Evolutionary conservation across 345 rosid species (phyloP).

Genomic region (Populus pruinosa): DNA sequence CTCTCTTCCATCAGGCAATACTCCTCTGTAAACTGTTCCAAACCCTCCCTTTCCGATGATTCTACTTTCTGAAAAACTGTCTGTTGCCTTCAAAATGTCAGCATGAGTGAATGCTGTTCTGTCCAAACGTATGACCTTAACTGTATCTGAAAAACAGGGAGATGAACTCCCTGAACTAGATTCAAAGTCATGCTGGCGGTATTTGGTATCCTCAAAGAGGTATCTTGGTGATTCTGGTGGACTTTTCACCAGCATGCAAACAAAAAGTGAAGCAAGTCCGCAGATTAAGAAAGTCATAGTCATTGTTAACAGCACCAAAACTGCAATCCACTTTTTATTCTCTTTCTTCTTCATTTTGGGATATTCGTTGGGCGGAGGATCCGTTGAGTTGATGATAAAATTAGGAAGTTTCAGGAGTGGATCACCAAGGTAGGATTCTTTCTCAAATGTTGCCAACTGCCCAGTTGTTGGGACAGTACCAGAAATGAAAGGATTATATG

Average conservation of each 20-base stretch:
- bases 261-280: slow-evolving; percentile 43
- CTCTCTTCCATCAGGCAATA: slow-evolving; percentile 74
- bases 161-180: slow-evolving; percentile 72
- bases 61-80: slow-evolving; percentile 66
- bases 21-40: slow-evolving; percentile 76
- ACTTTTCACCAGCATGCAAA: slow-evolving; percentile 38
- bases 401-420: slow-evolving; percentile 55
- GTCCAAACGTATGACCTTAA: slow-evolving; percentile 71
- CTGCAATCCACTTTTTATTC: slow-evolving; percentile 24
- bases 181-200: slow-evolving; percentile 39
- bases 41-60: slow-evolving; percentile 86
- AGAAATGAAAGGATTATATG: slow-evolving; percentile 66
- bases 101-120: slow-evolving; percentile 73
- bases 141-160: slow-evolving; percentile 65
- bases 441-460: slow-evolving; percentile 69
- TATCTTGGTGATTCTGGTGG: slow-evolving; percentile 36
- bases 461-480: slow-evolving; percentile 71
- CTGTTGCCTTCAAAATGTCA: slow-evolving; percentile 80
- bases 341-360: slow-evolving; percentile 15
- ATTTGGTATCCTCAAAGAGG: slow-evolving; percentile 50
- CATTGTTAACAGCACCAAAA: slow-evolving; percentile 41
- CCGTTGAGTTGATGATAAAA: slow-evolving; percentile 37
- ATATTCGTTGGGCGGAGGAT: not conserved
- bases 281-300: slow-evolving; percentile 34
- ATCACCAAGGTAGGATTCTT: slow-evolving; percentile 69